Evolutionary conservation across 805 yeast genomes (phyloP).

Genomic region (Lipomyces sp.): DNA sequence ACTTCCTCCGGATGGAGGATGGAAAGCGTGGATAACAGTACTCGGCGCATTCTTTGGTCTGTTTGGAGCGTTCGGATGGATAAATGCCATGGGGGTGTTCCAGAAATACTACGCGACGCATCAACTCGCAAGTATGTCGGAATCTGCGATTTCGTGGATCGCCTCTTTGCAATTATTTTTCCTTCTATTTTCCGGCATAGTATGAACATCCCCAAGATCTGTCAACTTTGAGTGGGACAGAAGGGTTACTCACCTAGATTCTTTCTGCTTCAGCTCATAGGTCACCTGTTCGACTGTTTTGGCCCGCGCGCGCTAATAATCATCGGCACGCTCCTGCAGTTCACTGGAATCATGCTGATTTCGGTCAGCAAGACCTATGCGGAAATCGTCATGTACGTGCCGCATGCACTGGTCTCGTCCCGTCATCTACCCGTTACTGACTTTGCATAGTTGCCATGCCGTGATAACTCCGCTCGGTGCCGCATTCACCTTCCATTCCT

Average conservation of each 20-base stretch:
- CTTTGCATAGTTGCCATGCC: slow-evolving; percentile 42
- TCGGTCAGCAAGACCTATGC: slow-evolving; percentile 42
- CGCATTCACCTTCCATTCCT: neutral
- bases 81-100: slow-evolving; percentile 29
- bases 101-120: slow-evolving; percentile 31
- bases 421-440: slow-evolving; percentile 44
- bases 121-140: slow-evolving; percentile 24
- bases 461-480: slow-evolving; percentile 1
- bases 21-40: slow-evolving; percentile 51
- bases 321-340: slow-evolving; percentile 28
- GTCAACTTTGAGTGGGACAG: slow-evolving; percentile 41
- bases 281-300: slow-evolving; percentile 19
- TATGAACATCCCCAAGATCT: slow-evolving; percentile 45
- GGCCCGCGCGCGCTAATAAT: slow-evolving; percentile 8
- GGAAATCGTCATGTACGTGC: slow-evolving; percentile 44
- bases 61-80: slow-evolving; percentile 59
- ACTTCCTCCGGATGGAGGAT: slow-evolving; percentile 49
- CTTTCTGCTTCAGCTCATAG: neutral
- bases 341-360: slow-evolving; percentile 35
- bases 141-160: slow-evolving; percentile 36
- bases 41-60: slow-evolving; percentile 57
- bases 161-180: slow-evolving; percentile 35
- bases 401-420: slow-evolving; percentile 46
- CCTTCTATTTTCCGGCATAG: slow-evolving; percentile 27
- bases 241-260: too few relatives aligned